Percentiles rank a stretch among this genome's conserved stretches.
These are phyloP conservation scores for Pseudisothecium myosuroides DNA, from an alignment of 225 moss, liverwort and hornwort species.

Conservation along the genomic window DNA sequence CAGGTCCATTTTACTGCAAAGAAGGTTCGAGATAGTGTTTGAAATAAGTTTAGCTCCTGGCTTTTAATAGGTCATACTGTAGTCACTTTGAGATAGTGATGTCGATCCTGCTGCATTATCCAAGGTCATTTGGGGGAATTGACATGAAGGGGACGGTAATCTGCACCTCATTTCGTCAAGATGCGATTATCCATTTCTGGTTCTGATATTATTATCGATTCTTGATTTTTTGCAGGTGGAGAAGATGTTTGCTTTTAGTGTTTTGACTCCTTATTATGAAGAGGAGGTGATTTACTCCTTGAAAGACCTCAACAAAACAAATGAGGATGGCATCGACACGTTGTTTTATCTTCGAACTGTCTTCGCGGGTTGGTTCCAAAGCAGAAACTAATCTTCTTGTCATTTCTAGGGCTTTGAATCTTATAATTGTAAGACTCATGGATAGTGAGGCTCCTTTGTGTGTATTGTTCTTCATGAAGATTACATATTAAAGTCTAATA, in stretches of 20 bases:
- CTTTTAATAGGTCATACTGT: not conserved
- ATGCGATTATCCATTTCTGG: not conserved
- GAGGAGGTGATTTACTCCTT: slow-evolving; percentile 85
- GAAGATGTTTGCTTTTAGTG: slow-evolving; percentile 91
- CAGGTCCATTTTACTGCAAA: not conserved
- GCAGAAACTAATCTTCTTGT: not conserved
- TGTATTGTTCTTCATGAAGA: not conserved
- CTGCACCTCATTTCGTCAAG: not conserved
- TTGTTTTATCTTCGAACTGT: slow-evolving; percentile 81
- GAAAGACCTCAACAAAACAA: slow-evolving; percentile 34
- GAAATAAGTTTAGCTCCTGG: not conserved
- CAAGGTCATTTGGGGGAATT: not conserved
- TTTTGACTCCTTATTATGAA: slow-evolving; percentile 86
- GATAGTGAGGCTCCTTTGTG: not conserved
- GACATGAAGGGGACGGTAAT: not conserved
- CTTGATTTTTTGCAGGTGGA: slow-evolving; percentile 49
- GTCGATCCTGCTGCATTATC: not conserved
- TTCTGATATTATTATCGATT: not conserved
- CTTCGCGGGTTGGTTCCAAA: slow-evolving; percentile 50
- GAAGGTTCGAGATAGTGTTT: not conserved
- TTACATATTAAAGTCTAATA: not conserved
- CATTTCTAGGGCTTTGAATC: not conserved
- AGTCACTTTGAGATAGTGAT: not conserved
- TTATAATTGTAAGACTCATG: not conserved
- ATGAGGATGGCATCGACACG: slow-evolving; percentile 90